Evolutionary conservation across 257 asterid genomes (phyloP).

Genomic region (Nemophila menziesii): DNA sequence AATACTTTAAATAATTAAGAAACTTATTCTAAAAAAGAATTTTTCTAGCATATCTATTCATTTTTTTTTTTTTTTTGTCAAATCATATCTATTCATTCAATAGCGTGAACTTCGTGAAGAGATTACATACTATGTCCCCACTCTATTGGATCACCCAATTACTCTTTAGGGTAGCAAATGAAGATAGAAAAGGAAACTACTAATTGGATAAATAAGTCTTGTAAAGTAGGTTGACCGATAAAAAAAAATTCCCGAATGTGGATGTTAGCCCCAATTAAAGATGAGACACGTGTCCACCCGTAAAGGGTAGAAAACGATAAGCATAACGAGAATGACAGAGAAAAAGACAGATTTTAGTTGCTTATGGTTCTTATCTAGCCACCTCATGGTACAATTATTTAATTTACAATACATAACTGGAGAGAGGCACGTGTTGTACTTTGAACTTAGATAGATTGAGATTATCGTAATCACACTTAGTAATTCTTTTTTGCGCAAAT

Average conservation of each 20-base stretch:
- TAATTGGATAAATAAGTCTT: not conserved
- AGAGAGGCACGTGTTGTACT: not conserved
- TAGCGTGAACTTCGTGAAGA: constrained; percentile 24
- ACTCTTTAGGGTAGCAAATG: no score
- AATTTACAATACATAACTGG: no score
- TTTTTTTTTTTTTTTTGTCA: no score
- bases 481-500: no score
- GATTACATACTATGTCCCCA: constrained; percentile 8
- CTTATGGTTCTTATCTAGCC: constrained; percentile 46
- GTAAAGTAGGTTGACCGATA: no score
- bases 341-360: not conserved
- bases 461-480: not conserved
- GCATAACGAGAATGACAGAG: constrained; percentile 13
- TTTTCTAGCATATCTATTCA: no score
- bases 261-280: constrained; percentile 23
- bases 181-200: not conserved
- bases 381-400: constrained; percentile 16
- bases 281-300: constrained; percentile 26
- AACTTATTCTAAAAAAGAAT: no score
- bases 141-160: constrained; percentile 1
- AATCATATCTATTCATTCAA: constrained; percentile 15
- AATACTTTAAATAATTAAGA: no score
- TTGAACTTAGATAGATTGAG: not conserved
- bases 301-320: constrained; percentile 26
- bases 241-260: no score